A percentile compares a stretch with the other conserved stretches of the same genome.
Evolutionary conservation across 2,329 filamentous ascomycete species (phyloP).

Genomic region (Exophiala oligosperma): DNA sequence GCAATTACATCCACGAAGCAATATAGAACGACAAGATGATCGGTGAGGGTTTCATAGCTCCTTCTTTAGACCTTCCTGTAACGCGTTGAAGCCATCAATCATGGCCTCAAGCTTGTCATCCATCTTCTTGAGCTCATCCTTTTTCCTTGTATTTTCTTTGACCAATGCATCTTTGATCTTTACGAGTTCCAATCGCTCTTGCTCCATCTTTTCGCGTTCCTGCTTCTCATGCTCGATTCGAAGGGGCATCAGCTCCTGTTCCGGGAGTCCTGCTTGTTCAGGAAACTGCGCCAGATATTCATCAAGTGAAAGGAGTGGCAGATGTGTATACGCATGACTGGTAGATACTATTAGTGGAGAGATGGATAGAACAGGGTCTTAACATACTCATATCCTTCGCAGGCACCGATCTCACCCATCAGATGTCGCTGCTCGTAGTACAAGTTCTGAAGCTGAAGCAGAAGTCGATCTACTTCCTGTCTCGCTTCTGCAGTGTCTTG

Average conservation of each 20-base stretch:
- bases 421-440: conserved; percentile 95
- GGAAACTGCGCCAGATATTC: conserved; percentile 78
- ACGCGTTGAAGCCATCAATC: conserved; percentile 61
- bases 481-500: conserved; percentile 80
- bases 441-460: conserved; percentile 90
- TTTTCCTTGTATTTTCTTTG: conserved; percentile 83
- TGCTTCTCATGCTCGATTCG: conserved; percentile 87
- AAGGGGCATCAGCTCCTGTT: conserved; percentile 82
- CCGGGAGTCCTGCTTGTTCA: conserved; percentile 68
- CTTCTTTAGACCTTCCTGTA: conserved; percentile 27
- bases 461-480: conserved; percentile 86
- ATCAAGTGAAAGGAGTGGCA: conserved; percentile 80
- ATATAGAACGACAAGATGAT: neutral
- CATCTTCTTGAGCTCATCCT: conserved; percentile 86
- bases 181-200: conserved; percentile 74
- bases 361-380: neutral
- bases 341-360: conserved; percentile 26
- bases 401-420: conserved; percentile 83
- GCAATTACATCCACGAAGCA: neutral
- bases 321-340: conserved; percentile 82
- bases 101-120: conserved; percentile 93
- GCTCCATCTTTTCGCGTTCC: conserved; percentile 81
- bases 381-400: conserved; percentile 85
- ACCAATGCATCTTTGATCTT: conserved; percentile 70
- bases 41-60: conserved; percentile 19